Conservation (phyloP, 1,284 basidiomycete species). For the Irpex lacteus region DNA sequence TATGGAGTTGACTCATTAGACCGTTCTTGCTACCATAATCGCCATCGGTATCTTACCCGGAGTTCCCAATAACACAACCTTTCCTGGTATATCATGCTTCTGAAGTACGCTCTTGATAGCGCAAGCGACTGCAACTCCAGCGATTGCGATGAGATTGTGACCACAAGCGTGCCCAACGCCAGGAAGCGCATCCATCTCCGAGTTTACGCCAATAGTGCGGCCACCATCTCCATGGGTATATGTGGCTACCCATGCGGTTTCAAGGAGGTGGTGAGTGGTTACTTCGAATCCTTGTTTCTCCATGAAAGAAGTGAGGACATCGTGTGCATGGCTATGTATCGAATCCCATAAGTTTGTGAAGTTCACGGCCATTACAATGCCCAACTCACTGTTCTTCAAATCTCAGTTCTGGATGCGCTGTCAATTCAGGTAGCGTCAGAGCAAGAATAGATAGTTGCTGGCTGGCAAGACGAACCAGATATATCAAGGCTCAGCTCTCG, state of each 20-base stretch:
- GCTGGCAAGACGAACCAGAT: slow-evolving; percentile 41
- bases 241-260: slow-evolving; percentile 78
- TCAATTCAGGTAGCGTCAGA: neutral
- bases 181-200: slow-evolving; percentile 66
- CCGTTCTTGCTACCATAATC: neutral
- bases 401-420: slow-evolving; percentile 27
- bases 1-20: slow-evolving; percentile 6
- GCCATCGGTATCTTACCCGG: slow-evolving; percentile 50
- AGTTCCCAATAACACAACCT: slow-evolving; percentile 79
- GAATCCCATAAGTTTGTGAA: neutral
- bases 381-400: slow-evolving; percentile 30
- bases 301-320: slow-evolving; percentile 56
- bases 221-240: slow-evolving; percentile 60
- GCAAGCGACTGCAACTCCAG: slow-evolving; percentile 76
- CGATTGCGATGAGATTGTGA: slow-evolving; percentile 83
- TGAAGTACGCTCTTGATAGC: slow-evolving; percentile 59
- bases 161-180: slow-evolving; percentile 78
- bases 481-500: slow-evolving; percentile 63
- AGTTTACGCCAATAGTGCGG: slow-evolving; percentile 68
- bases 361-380: neutral
- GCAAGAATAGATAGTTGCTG: neutral
- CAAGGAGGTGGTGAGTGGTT: slow-evolving; percentile 58
- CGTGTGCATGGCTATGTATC: slow-evolving; percentile 45
- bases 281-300: slow-evolving; percentile 59
- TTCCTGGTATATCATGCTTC: slow-evolving; percentile 65